A percentile compares a stretch with the other conserved stretches of the same genome.
phyloP scores from a whole-genome alignment of 202 grass and related monocot species.

The Bolboschoenoplectus hybrid region DNA sequence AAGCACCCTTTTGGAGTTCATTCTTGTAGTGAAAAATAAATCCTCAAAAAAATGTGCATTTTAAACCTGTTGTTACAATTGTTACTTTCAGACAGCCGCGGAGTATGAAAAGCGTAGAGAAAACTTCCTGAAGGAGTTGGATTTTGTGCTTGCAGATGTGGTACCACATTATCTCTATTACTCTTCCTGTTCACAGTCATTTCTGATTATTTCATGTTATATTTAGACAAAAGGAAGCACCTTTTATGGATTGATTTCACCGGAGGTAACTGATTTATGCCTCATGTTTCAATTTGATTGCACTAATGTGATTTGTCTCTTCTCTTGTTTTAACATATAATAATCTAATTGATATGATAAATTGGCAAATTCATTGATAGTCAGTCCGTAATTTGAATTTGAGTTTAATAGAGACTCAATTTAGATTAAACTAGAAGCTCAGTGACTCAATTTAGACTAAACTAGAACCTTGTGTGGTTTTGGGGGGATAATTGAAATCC shows the following conservation, averaged over 20 bases:
- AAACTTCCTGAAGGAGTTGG: conserved; percentile 82
- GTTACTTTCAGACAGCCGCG: conserved; percentile 56
- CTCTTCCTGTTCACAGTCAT: conserved; percentile 17
- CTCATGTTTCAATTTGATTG: conserved; percentile 1
- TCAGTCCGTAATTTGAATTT: conserved; percentile 11
- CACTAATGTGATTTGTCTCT: not conserved
- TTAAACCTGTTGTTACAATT: conserved; percentile 1
- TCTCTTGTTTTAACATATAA: conserved; percentile 10
- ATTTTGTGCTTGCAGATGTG: conserved; percentile 92
- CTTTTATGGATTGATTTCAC: conserved; percentile 1
- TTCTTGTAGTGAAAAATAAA: not conserved
- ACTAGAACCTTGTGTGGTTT: not conserved
- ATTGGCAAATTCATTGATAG: not conserved
- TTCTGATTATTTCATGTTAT: conserved; percentile 21
- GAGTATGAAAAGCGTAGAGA: conserved; percentile 79
- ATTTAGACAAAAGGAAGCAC: conserved; percentile 2
- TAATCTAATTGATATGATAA: not conserved
- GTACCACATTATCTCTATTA: conserved; percentile 45
- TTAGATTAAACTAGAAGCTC: not conserved
- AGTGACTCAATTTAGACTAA: not conserved
- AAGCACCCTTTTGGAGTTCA: not conserved
- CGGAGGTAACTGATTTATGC: not conserved
- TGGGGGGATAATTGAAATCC: not conserved
- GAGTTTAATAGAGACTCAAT: not conserved
- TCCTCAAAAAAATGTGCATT: not conserved